Evolutionary conservation across 768 basidiomycete genomes (phyloP).

Genomic region (Chlorophyllum brunneum): DNA sequence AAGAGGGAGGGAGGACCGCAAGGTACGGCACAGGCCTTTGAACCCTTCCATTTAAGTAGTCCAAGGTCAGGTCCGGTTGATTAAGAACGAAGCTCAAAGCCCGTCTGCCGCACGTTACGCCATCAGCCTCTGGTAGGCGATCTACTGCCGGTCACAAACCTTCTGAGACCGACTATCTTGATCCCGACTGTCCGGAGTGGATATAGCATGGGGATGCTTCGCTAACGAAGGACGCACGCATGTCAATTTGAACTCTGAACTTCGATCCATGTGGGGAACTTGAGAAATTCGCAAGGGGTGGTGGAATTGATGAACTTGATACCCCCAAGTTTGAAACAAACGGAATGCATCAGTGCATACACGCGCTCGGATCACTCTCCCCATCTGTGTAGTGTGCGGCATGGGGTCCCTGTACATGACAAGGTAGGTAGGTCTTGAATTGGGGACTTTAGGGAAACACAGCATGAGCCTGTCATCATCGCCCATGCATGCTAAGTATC

Average conservation of each 20-base stretch:
- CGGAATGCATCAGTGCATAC: too few species aligned
- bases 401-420: too few species aligned
- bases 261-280: constrained; percentile 3
- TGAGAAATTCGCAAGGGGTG: neutral
- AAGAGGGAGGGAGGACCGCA: neutral
- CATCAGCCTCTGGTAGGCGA: neutral
- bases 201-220: constrained; percentile 1
- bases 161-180: neutral
- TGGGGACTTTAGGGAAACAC: too few species aligned
- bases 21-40: neutral
- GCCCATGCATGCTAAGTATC: too few species aligned
- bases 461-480: too few species aligned
- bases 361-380: too few species aligned
- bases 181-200: neutral
- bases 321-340: too few species aligned
- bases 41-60: neutral
- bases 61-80: neutral
- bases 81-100: too few species aligned
- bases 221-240: neutral
- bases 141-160: neutral
- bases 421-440: too few species aligned
- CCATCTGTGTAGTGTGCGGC: too few species aligned
- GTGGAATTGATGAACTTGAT: constrained; percentile 1
- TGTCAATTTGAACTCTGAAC: neutral
- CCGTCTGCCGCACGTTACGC: neutral